Conservation (phyloP, 768 basidiomycete species). For the Arthromyces matolae region DNA sequence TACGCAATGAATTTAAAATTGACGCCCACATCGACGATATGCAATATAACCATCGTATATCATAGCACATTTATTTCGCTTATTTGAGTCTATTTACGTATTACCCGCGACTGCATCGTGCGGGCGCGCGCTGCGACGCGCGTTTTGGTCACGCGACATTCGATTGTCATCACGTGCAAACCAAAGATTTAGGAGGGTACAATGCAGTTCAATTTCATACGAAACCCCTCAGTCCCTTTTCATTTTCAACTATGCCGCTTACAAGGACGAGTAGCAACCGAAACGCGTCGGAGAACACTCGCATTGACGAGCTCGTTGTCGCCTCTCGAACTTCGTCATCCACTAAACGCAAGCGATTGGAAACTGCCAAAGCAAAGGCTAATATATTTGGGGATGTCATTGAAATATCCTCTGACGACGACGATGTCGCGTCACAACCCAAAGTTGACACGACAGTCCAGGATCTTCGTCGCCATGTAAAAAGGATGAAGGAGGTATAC, state of each 20-base stretch:
- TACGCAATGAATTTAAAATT: too few relatives aligned
- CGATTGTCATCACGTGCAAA: neutral
- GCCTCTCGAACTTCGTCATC: constrained; percentile 1
- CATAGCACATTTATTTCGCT: too few relatives aligned
- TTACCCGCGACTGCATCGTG: too few relatives aligned
- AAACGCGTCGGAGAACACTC: neutral
- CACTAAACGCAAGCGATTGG: constrained; percentile 22
- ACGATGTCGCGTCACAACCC: constrained; percentile 34
- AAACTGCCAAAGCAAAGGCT: constrained; percentile 11
- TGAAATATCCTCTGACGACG: constrained; percentile 54
- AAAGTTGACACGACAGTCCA: constrained; percentile 18
- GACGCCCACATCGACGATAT: too few relatives aligned
- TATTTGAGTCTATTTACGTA: too few relatives aligned
- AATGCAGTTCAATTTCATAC: neutral
- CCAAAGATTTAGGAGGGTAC: neutral
- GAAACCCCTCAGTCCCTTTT: neutral
- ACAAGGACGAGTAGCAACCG: constrained; percentile 2
- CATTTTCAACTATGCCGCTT: constrained; percentile 8
- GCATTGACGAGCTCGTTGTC: neutral
- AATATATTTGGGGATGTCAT: constrained; percentile 36
- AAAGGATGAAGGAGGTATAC: constrained; percentile 41
- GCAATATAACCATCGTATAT: too few relatives aligned
- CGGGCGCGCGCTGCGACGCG: too few relatives aligned
- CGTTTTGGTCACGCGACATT: constrained; percentile 1
- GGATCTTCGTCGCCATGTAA: constrained; percentile 38